Evolutionary conservation across 306 rosid genomes (phyloP).

Genomic region (Vachellia pachyceras): DNA sequence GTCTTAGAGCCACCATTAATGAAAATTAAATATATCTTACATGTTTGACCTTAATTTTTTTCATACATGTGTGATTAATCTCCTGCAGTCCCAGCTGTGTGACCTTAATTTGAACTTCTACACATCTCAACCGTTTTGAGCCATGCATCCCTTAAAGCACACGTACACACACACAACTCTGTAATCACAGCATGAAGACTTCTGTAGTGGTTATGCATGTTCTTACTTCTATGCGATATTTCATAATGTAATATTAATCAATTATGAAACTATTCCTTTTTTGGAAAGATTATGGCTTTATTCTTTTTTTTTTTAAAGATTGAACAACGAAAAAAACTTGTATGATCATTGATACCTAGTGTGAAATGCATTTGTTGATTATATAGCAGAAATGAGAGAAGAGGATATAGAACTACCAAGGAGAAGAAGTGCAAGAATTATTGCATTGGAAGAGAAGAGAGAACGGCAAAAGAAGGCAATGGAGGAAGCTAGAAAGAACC

Average conservation of each 20-base stretch:
- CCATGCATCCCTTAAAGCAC: neutral
- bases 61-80: too few relatives aligned
- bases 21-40: neutral
- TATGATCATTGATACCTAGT: neutral
- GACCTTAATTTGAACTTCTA: neutral
- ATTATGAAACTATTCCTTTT: neutral
- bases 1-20: too few relatives aligned
- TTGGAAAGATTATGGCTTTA: too few relatives aligned
- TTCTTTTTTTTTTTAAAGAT: neutral
- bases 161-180: neutral
- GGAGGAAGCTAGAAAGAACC: neutral
- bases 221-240: constrained; percentile 5
- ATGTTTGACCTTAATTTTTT: neutral
- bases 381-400: constrained; percentile 8
- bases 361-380: constrained; percentile 7
- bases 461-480: constrained; percentile 11
- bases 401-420: constrained; percentile 3
- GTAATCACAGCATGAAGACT: neutral
- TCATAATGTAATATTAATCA: neutral
- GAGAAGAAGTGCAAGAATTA: constrained; percentile 46
- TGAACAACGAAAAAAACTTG: neutral
- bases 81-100: too few relatives aligned
- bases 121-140: neutral
- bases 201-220: neutral
- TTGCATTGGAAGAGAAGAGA: constrained; percentile 39